Percentiles rank a stretch among this genome's conserved stretches.
Evolutionary conservation across 1,284 basidiomycete species (phyloP).

Genomic region (Trametes polyzona): DNA sequence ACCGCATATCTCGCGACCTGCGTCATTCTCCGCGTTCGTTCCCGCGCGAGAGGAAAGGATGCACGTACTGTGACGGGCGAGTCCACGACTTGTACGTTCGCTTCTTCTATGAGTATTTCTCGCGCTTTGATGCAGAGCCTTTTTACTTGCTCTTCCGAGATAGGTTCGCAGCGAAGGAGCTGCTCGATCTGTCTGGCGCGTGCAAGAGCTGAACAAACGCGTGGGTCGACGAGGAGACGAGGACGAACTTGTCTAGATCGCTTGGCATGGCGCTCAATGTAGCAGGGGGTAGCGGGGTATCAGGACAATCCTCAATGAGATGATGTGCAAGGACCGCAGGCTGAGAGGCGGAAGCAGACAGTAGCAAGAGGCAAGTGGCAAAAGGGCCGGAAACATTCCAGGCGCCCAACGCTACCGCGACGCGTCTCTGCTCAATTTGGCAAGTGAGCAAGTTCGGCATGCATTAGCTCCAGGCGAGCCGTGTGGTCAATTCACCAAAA

Average conservation of each 20-base stretch:
- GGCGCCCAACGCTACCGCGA: background rate
- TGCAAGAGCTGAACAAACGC: constrained; percentile 11
- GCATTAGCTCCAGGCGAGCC: background rate
- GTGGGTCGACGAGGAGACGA: constrained; percentile 1
- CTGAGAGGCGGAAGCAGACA: background rate
- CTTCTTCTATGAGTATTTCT: constrained; percentile 97
- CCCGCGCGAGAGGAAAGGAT: background rate
- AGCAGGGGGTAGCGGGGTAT: background rate
- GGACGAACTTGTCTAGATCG: constrained; percentile 26
- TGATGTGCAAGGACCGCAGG: background rate
- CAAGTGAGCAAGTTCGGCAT: background rate
- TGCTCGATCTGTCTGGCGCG: constrained; percentile 80
- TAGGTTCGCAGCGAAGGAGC: constrained; percentile 88
- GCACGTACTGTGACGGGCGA: constrained; percentile 89
- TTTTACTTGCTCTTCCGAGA: constrained; percentile 93
- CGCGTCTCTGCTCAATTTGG: background rate
- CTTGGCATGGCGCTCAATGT: constrained; percentile 13
- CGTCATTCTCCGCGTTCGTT: constrained; percentile 17
- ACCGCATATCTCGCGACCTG: constrained; percentile 81
- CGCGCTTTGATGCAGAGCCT: constrained; percentile 93
- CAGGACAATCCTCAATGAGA: background rate
- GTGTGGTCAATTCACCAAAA: too few relatives aligned
- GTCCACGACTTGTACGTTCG: constrained; percentile 96
- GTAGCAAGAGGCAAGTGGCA: background rate
- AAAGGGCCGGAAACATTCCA: background rate